A percentile compares a stretch with the other conserved stretches of the same genome.
These are phyloP conservation scores for Corrigiola litoralis DNA, from an alignment of 179 eudicot species.

Conservation along the genomic window DNA sequence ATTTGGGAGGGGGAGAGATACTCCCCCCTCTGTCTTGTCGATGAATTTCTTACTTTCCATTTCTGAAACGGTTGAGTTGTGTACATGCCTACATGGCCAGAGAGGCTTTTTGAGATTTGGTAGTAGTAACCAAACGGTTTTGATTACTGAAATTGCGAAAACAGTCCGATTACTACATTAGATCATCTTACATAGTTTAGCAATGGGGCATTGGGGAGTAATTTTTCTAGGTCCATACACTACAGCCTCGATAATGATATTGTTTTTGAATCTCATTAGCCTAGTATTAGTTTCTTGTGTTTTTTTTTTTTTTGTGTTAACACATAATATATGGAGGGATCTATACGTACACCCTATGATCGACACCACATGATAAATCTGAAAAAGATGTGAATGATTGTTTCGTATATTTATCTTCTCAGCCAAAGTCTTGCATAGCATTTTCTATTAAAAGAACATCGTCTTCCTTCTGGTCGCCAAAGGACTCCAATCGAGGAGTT, in stretches of 20 bases:
- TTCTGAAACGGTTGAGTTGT: conserved; percentile 7
- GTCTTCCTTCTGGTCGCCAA: too few relatives aligned
- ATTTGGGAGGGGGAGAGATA: not conserved
- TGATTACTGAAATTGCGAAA: too few relatives aligned
- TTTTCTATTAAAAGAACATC: too few relatives aligned
- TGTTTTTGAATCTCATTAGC: not conserved
- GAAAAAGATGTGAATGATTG: too few relatives aligned
- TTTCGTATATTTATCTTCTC: too few relatives aligned
- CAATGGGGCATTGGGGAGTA: too few relatives aligned
- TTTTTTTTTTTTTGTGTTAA: too few relatives aligned
- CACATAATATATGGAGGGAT: too few relatives aligned
- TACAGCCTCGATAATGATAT: not conserved
- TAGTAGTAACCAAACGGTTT: not conserved
- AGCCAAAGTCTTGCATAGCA: too few relatives aligned
- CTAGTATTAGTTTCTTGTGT: not conserved
- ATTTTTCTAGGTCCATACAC: not conserved
- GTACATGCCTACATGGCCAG: conserved; percentile 18
- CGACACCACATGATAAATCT: too few relatives aligned
- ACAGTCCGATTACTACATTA: not conserved
- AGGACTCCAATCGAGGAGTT: too few relatives aligned
- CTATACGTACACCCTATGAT: too few relatives aligned
- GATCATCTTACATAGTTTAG: not conserved
- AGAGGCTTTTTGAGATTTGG: not conserved
- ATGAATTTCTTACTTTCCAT: conserved; percentile 3
- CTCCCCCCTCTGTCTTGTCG: not conserved